Conservation (phyloP, 805 yeast genomes). For the Priceomyces carsonii region DNA sequence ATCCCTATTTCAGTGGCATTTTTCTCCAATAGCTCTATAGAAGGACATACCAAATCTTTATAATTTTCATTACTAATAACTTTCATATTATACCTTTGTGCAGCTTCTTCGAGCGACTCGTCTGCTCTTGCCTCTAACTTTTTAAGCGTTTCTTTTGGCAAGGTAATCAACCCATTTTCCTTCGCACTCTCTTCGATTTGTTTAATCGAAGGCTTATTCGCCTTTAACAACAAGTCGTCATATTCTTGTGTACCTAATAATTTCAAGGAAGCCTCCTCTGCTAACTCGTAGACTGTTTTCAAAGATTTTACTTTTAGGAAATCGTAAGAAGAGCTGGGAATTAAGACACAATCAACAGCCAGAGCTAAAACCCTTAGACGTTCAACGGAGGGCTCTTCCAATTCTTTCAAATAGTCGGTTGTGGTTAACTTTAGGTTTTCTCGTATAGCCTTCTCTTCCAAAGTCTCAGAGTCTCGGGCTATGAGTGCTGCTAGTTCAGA, state of each 20-base stretch:
- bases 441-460: constrained; percentile 3
- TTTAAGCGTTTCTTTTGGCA: constrained; percentile 25
- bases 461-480: constrained; percentile 1
- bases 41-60: constrained; percentile 32
- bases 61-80: constrained; percentile 24
- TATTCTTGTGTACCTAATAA: constrained; percentile 23
- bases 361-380: constrained; percentile 11
- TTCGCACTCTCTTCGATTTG: constrained; percentile 24
- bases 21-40: constrained; percentile 23
- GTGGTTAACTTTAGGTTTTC: constrained; percentile 8
- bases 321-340: constrained; percentile 3
- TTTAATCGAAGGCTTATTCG: constrained; percentile 29
- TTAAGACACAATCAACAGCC: constrained; percentile 4
- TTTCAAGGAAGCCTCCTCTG: constrained; percentile 14
- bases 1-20: constrained; percentile 30
- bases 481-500: too few species aligned
- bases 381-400: too few species aligned
- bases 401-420: too few species aligned
- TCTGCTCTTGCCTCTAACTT: constrained; percentile 11
- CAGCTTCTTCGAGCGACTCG: background rate
- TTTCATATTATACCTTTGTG: constrained; percentile 12
- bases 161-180: constrained; percentile 26
- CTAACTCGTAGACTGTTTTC: constrained; percentile 17
- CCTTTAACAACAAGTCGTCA: constrained; percentile 30
- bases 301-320: constrained; percentile 10